These are phyloP conservation scores for Colletotrichum eleusines DNA, from an alignment of 2,329 filamentous ascomycete genomes.

Conservation along the genomic window DNA sequence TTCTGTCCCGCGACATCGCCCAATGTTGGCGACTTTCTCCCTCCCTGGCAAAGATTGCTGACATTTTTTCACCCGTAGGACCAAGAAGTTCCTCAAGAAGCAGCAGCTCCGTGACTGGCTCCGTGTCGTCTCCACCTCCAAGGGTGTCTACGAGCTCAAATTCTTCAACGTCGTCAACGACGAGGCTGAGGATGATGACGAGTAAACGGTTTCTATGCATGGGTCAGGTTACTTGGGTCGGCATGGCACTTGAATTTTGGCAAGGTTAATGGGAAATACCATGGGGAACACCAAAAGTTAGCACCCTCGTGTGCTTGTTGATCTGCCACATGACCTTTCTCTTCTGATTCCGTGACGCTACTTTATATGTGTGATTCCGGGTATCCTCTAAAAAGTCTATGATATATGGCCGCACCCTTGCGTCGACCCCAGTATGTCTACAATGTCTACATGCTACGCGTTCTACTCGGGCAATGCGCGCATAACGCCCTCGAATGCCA, in stretches of 20 bases:
- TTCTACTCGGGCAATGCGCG: constrained; percentile 65
- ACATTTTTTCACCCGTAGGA: constrained; percentile 65
- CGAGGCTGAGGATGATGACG: constrained; percentile 97
- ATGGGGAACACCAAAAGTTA: constrained; percentile 41
- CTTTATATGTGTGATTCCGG: constrained; percentile 28
- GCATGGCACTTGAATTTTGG: constrained; percentile 40
- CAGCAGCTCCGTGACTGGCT: constrained; percentile 99
- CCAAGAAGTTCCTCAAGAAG: constrained; percentile 99
- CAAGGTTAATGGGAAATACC: constrained; percentile 35
- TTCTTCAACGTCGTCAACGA: constrained; percentile 99
- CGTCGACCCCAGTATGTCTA: not conserved
- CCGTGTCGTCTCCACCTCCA: constrained; percentile 96
- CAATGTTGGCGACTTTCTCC: not conserved
- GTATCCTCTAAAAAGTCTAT: constrained; percentile 36
- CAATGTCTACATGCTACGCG: not conserved
- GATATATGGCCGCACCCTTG: not conserved
- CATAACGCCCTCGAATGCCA: constrained; percentile 95
- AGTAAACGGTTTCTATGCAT: constrained; percentile 69
- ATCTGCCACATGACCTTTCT: constrained; percentile 35
- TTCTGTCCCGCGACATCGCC: constrained; percentile 45
- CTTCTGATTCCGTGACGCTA: not conserved
- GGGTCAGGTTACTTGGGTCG: constrained; percentile 39
- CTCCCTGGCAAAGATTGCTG: not conserved
- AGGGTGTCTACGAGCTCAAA: constrained; percentile 99
- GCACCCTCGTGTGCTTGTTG: constrained; percentile 43